Evolutionary conservation across 2,329 filamentous ascomycete genomes (phyloP).

Genomic region (Gyromitra esculenta): DNA sequence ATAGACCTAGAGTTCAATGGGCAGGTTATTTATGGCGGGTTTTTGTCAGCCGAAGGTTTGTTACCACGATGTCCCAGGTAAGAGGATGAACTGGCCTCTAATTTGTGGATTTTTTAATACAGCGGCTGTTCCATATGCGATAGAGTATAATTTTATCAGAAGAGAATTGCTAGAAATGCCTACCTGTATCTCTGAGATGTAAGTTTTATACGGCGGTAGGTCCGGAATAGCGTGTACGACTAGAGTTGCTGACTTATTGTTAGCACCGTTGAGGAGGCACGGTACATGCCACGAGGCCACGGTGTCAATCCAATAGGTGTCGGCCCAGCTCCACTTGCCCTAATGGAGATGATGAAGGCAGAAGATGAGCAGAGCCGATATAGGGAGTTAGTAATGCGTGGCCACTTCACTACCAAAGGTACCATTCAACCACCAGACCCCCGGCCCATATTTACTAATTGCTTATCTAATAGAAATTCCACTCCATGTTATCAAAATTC

Average conservation of each 20-base stretch:
- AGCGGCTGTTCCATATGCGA: constrained; percentile 31
- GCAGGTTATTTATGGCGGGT: constrained; percentile 22
- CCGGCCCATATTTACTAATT: not conserved
- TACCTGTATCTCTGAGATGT: constrained; percentile 29
- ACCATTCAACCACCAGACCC: not conserved
- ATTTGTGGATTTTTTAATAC: not conserved
- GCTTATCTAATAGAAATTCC: constrained; percentile 15
- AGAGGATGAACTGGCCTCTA: not conserved
- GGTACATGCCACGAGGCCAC: constrained; percentile 24
- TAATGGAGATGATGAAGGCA: constrained; percentile 33
- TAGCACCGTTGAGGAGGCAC: constrained; percentile 25
- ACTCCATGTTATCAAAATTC: constrained; percentile 36
- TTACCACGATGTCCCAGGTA: not conserved
- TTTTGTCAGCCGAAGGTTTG: constrained; percentile 33
- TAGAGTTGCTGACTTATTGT: not conserved
- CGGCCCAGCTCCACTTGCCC: constrained; percentile 18
- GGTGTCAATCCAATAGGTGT: constrained; percentile 17
- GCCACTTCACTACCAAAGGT: constrained; percentile 33
- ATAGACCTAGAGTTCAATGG: constrained; percentile 25
- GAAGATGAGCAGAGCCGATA: constrained; percentile 15
- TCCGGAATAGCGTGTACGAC: not conserved
- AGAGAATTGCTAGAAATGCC: constrained; percentile 31
- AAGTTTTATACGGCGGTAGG: not conserved
- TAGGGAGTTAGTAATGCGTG: constrained; percentile 16
- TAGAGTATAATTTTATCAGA: constrained; percentile 19